These are phyloP conservation scores for Coemansia sp. DNA, from an alignment of 192 early-diverging fungal species.

Conservation along the genomic window DNA sequence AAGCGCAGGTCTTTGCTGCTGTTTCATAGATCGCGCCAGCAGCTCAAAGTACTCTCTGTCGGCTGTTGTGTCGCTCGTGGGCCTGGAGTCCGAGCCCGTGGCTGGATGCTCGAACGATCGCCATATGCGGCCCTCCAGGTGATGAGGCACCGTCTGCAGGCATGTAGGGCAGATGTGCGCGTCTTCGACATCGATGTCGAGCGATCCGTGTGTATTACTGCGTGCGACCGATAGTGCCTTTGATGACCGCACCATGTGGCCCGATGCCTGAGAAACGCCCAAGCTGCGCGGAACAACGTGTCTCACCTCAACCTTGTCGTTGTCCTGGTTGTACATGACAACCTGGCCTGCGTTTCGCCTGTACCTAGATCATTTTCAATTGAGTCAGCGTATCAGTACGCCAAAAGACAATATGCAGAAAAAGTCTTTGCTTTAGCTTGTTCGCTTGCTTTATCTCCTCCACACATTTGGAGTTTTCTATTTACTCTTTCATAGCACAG, in stretches of 20 bases:
- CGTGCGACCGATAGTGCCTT: slow-evolving; percentile 12
- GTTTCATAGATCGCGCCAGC: slow-evolving; percentile 28
- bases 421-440: background rate
- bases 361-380: slow-evolving; percentile 16
- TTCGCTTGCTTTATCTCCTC: background rate
- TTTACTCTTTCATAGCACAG: background rate
- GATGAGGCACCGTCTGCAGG: slow-evolving; percentile 18
- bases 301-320: slow-evolving; percentile 53
- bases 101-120: slow-evolving; percentile 9
- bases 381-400: no score
- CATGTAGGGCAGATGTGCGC: slow-evolving; percentile 30
- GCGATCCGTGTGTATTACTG: background rate
- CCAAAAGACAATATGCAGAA: no score
- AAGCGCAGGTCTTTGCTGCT: background rate
- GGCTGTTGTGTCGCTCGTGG: slow-evolving; percentile 7
- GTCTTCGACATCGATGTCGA: slow-evolving; percentile 8
- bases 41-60: slow-evolving; percentile 46
- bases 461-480: no score
- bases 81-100: background rate
- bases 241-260: background rate
- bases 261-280: background rate
- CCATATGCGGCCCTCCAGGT: slow-evolving; percentile 6
- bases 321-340: slow-evolving; percentile 67
- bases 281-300: slow-evolving; percentile 20
- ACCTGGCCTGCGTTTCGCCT: slow-evolving; percentile 48